Evolutionary conservation across 2,329 filamentous ascomycete genomes (phyloP).

Genomic region (Diatrype stigma): DNA sequence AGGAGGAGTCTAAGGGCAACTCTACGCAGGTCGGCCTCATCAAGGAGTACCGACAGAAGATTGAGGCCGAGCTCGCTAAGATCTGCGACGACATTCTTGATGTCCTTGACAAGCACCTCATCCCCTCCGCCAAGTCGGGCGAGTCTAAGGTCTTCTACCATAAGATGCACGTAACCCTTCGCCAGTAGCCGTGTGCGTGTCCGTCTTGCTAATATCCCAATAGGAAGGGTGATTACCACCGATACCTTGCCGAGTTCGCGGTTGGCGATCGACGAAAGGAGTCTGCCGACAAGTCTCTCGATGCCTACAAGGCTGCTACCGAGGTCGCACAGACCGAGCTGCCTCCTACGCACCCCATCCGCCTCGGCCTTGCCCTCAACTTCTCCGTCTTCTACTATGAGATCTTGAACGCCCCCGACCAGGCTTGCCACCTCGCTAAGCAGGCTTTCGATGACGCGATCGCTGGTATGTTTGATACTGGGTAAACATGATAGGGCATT

Average conservation of each 20-base stretch:
- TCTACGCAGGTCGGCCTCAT: conserved; percentile 84
- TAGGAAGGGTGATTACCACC: conserved; percentile 99
- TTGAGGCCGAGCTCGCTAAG: conserved; percentile 92
- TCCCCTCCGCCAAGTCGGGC: conserved; percentile 88
- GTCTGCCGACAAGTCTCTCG: conserved; percentile 88
- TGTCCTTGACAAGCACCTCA: conserved; percentile 89
- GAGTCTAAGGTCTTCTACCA: conserved; percentile 99
- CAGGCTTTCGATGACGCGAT: conserved; percentile 95
- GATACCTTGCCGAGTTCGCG: conserved; percentile 96
- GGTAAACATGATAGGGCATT: background rate
- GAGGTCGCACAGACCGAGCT: conserved; percentile 87
- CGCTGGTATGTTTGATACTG: conserved; percentile 49
- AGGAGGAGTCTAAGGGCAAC: conserved; percentile 99
- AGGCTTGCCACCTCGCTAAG: conserved; percentile 96
- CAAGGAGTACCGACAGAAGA: conserved; percentile 98
- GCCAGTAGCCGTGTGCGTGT: conserved; percentile 1
- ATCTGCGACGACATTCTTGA: conserved; percentile 97
- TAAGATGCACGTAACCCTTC: conserved; percentile 72
- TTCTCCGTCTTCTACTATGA: conserved; percentile 99
- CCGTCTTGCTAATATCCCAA: conserved; percentile 20
- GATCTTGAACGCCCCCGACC: conserved; percentile 97
- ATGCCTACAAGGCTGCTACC: conserved; percentile 94
- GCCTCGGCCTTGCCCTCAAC: conserved; percentile 87
- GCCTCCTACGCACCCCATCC: conserved; percentile 87
- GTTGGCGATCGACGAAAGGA: conserved; percentile 92